phyloP scores from a whole-genome alignment of 345 rosid genomes.

The Erodium maritimum region DNA sequence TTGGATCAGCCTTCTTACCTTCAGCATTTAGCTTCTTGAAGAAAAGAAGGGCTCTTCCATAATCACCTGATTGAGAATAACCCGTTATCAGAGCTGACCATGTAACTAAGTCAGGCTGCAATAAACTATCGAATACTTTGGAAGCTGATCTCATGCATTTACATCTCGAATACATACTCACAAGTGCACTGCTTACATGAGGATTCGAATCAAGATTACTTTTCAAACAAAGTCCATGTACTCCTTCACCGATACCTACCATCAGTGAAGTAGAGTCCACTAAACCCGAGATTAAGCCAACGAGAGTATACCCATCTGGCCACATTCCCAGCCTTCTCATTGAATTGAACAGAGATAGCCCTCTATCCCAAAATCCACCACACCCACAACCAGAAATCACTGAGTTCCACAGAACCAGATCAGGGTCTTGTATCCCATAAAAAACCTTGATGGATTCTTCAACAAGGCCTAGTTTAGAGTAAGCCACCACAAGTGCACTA shows the following conservation, averaged over 20 bases:
- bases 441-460: constrained; percentile 53
- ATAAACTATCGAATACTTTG: constrained; percentile 34
- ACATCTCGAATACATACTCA: constrained; percentile 65
- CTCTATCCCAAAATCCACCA: constrained; percentile 39
- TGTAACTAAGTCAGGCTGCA: constrained; percentile 56
- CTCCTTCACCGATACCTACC: constrained; percentile 33
- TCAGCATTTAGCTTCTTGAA: constrained; percentile 34
- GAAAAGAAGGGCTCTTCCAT: constrained; percentile 33
- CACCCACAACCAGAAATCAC: constrained; percentile 57
- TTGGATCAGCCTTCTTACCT: constrained; percentile 45
- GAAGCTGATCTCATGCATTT: constrained; percentile 42
- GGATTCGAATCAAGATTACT: constrained; percentile 36
- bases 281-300: constrained; percentile 47
- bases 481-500: constrained; percentile 57
- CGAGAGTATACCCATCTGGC: constrained; percentile 68
- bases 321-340: constrained; percentile 33
- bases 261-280: constrained; percentile 18
- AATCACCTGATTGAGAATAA: constrained; percentile 45
- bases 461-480: constrained; percentile 40
- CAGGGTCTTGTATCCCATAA: constrained; percentile 35
- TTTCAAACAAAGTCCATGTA: constrained; percentile 71
- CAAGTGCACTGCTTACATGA: constrained; percentile 53
- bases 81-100: constrained; percentile 71
- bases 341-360: constrained; percentile 35
- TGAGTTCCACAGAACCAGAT: constrained; percentile 71